Evolutionary conservation across 345 rosid species (phyloP), one percentile per base, ranked within the genome.

Genomic region (Physaria fendleri): DNA sequence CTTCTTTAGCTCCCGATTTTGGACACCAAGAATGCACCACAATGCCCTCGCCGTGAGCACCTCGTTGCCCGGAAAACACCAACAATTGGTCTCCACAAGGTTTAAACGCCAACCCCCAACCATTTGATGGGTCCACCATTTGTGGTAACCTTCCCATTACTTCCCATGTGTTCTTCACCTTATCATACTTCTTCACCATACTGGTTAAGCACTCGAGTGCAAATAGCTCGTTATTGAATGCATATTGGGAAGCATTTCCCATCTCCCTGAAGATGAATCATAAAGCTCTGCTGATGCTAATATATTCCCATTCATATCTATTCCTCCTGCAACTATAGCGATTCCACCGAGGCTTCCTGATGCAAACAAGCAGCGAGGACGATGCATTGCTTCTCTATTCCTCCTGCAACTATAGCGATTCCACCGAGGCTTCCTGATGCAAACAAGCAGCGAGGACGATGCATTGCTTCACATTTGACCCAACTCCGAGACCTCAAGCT

Each of bases 31-130:
- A 78, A 76, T 80, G 82, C 30, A 87, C 81, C 68, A 84, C 90
- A 33, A 84, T 71, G 21, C 79, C 76, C 64, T 84, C 95, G 0
- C 89, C 92, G 42, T 84, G 68, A 4, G 78, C 69, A 13, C 95
- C 85, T 55, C 78, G 57, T 39, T 87, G 89, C 64, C 95, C 92
- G 3, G 92, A 90, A 39, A 84, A 78, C 50, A 87, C 84, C 60
- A 87, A 65, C 62, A 87, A 65, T 28, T 76, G 72, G 6, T 72
- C 69, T 20, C 92, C 95, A 4, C 81, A 87, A n/a, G 95, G 87
- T 67, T 87, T 87, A 57, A 87, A 87, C 20, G 95, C 95, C 47
- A 87, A 64, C 2, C 95, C 95, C 95, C 95, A 87, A 15, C 95
- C 92, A 64, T 81, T 84, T 1, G 92, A 84, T 2, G 82, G 73